A percentile compares a stretch with the other conserved stretches of the same genome.
phyloP scores from a whole-genome alignment of 2,329 filamentous ascomycete genomes.

The Aaosphaeria pasadenensis region DNA sequence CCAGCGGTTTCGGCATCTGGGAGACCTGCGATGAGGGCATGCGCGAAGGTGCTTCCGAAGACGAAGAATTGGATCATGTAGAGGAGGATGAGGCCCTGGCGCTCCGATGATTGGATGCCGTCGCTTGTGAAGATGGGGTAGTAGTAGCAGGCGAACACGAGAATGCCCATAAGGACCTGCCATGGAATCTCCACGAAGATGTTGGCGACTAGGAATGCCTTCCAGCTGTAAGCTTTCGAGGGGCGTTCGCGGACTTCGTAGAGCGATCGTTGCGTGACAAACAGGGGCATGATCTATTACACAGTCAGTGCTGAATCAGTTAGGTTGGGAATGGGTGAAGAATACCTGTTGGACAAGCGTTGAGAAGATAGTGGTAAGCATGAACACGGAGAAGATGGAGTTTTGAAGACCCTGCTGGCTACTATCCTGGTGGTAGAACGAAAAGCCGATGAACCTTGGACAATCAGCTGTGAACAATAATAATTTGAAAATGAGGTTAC shows the following conservation, averaged over 20 bases:
- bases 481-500: too few species aligned
- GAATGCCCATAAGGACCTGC: conserved; percentile 58
- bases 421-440: conserved; percentile 39
- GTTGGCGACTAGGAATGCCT: conserved; percentile 69
- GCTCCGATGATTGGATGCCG: conserved; percentile 45
- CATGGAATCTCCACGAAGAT: conserved; percentile 71
- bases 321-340: conserved; percentile 12
- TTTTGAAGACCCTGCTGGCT: conserved; percentile 44
- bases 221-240: conserved; percentile 72
- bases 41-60: conserved; percentile 68
- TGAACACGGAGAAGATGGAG: conserved; percentile 51
- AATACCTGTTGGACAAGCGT: conserved; percentile 50
- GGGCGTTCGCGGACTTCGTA: conserved; percentile 61
- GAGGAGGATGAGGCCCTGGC: conserved; percentile 64
- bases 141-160: conserved; percentile 67
- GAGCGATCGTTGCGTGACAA: conserved; percentile 56
- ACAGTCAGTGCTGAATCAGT: neutral
- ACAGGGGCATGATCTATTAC: conserved; percentile 55
- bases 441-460: conserved; percentile 37
- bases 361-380: conserved; percentile 42
- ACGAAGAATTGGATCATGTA: conserved; percentile 64
- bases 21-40: conserved; percentile 67
- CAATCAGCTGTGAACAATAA: neutral
- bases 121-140: conserved; percentile 44
- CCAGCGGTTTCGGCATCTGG: conserved; percentile 64